Conservation (phyloP, 2,329 filamentous ascomycete species). For the Fusarium pilosicola region DNA sequence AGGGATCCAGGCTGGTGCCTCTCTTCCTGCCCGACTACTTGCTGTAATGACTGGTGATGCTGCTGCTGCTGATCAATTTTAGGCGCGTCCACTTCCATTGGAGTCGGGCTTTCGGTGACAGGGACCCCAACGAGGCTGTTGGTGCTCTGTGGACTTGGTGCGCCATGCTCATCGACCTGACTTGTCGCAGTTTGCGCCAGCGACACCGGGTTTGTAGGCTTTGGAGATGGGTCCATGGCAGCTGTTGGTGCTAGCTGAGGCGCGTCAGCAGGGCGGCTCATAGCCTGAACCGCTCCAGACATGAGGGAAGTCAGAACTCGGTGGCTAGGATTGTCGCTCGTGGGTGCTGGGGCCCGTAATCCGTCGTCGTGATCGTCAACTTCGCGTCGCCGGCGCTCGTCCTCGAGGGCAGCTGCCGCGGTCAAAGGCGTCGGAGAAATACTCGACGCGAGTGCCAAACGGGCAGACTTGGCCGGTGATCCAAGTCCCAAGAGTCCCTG, state of each 20-base stretch:
- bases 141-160: conserved; percentile 57
- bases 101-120: conserved; percentile 61
- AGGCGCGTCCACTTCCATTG: conserved; percentile 63
- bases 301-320: conserved; percentile 64
- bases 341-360: conserved; percentile 54
- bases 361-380: conserved; percentile 51
- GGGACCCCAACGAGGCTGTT: conserved; percentile 55
- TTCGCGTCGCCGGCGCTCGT: conserved; percentile 61
- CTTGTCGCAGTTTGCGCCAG: conserved; percentile 48
- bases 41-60: conserved; percentile 49
- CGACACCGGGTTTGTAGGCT: conserved; percentile 48
- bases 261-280: conserved; percentile 67
- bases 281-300: conserved; percentile 61
- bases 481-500: conserved; percentile 52
- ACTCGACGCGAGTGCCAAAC: conserved; percentile 56
- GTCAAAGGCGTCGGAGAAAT: conserved; percentile 61
- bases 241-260: conserved; percentile 57
- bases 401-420: conserved; percentile 64
- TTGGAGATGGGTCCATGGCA: conserved; percentile 55
- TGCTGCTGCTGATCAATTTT: conserved; percentile 38
- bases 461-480: conserved; percentile 65
- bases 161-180: conserved; percentile 51
- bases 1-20: conserved; percentile 61
- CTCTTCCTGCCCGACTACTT: conserved; percentile 61
- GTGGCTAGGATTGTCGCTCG: conserved; percentile 65